Base-by-base conservation (phyloP, 139 green algal species). In the Chlorella sorokiniana region DNA sequence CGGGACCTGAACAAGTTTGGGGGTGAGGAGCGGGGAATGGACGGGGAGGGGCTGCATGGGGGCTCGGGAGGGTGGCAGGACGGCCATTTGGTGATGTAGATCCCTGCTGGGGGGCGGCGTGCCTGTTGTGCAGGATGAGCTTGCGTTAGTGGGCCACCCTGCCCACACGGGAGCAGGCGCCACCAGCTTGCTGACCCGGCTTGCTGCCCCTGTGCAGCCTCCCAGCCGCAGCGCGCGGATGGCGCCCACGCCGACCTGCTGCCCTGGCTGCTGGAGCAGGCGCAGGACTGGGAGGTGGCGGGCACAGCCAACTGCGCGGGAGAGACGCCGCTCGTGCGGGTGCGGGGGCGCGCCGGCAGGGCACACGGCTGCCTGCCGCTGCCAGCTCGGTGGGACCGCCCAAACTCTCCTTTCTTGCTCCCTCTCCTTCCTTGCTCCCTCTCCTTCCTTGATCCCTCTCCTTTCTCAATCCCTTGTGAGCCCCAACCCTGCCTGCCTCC, bases 181-280 rank as follows among this genome's bases (percentile, higher is more conserved):
- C 52, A 20, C 52, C 27, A 20, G 22, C 52, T 29, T 22, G 11
- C 11, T 63, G 54, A 27, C 20, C 54, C 54, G 4, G 16, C 20
- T 22, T 63, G 59, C 29, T 10, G 33, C 3, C 25, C 20, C 16
- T 42, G 65, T 42, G 64, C 81, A 56, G 40, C 35, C 25, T 78
- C 75, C 22, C 83, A 78, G 59, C 64, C 72, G 27, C 84, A 88
- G 23, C 85, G 90, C 0, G 74, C 85, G 27, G 89, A 92, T 45
- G 90, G 92, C 6, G 61, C 85, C 2, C 82, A 87, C 20, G 87
- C 85, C 0, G 93, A 96, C 41, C 72, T 95, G 84, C 77, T 93
- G 73, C 91, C 92, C 29, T 96, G 89, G 89, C 72, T 92, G 76
- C 68, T 76, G 16, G 87, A 94, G 25, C 93, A 96, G 78, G 86